Base-by-base conservation (phyloP, 108 stramenopile genomes). In the Cyclotella sp. region DNA sequence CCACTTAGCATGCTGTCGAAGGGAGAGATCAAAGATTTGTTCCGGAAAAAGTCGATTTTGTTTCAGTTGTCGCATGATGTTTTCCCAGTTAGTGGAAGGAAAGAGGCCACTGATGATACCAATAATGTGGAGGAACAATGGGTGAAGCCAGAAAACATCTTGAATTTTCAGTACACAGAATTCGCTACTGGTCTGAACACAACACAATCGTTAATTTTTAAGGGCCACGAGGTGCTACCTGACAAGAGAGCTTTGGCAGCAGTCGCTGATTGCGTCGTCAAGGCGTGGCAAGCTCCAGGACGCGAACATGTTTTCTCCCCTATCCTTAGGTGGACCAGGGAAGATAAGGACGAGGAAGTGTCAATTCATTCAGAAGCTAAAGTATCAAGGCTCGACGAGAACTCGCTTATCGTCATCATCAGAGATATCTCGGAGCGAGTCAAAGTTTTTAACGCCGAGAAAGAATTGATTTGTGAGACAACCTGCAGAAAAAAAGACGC, bases 341-440 rank as follows among this genome's bases (percentile, higher is more conserved):
- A 65, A 22, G 34, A 49, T 53, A n/a, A 39, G 2, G 6, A 34
- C 26, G 41, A 29, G 28, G 27, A 74, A 52, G 46, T 74, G 47
- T 45, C 49, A 0, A 69, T 75, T 19, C 46, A 53, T 22, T 78
- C 79, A 40, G 85, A 86, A 59, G 82, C 73, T n/a, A 86, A 76
- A 52, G 68, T 81, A n/a, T 79, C 68, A 22, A 54, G 73, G 6
- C 49, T 86, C 7, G 81, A 81, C 26, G 75, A 70, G 42, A 68
- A 84, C 53, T 77, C 84, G 10, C 42, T 86, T 18, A 67, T 91
- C 45, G 72, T 77, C 8, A 73, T 83, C 39, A 51, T 86, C 16
- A 68, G 85, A 62, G 83, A 86, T 64, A 84, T 82, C 11, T 81
- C 83, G 10, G 83, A 86, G 42, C 75, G 83, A 42, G 72, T 79